A percentile compares a stretch with the other conserved stretches of the same genome.
Conservation (phyloP, 768 basidiomycete species). For the Amanita muscaria region DNA sequence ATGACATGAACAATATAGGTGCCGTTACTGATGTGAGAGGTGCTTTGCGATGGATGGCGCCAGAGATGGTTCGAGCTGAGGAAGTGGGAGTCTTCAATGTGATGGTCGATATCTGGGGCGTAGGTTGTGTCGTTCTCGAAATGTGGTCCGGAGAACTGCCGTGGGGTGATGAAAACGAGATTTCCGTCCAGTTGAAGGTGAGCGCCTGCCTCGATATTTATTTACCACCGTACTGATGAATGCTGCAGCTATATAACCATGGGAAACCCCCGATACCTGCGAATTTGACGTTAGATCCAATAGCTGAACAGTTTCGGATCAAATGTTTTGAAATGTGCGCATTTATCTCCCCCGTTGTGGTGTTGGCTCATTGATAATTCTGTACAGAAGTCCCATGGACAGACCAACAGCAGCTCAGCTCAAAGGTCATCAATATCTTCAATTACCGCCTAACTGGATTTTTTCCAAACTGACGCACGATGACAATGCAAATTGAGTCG, state of each 20-base stretch:
- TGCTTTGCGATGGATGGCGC: constrained; percentile 95
- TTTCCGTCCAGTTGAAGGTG: constrained; percentile 80
- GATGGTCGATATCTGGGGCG: constrained; percentile 96
- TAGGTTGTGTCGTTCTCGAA: constrained; percentile 88
- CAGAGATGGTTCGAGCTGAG: constrained; percentile 69
- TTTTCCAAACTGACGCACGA: constrained; percentile 14
- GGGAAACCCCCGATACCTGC: constrained; percentile 71
- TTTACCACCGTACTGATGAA: neutral
- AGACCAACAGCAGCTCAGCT: constrained; percentile 63
- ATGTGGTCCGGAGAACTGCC: constrained; percentile 94
- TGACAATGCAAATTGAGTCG: neutral
- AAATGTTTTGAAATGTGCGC: constrained; percentile 71
- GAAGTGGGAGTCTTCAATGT: constrained; percentile 73
- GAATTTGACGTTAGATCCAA: constrained; percentile 48
- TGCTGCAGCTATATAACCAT: constrained; percentile 51
- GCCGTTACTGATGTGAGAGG: constrained; percentile 78
- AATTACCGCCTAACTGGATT: constrained; percentile 45
- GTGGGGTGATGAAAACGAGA: constrained; percentile 67
- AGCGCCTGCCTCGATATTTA: constrained; percentile 9
- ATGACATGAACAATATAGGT: constrained; percentile 50
- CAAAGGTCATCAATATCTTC: constrained; percentile 55
- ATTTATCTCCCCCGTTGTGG: neutral
- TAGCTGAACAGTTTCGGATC: constrained; percentile 64
- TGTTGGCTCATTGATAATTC: neutral
- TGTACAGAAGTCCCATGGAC: constrained; percentile 53